phyloP scores from a whole-genome alignment of 169 alveolate genomes.

The Eimeria nieschulzi region DNA sequence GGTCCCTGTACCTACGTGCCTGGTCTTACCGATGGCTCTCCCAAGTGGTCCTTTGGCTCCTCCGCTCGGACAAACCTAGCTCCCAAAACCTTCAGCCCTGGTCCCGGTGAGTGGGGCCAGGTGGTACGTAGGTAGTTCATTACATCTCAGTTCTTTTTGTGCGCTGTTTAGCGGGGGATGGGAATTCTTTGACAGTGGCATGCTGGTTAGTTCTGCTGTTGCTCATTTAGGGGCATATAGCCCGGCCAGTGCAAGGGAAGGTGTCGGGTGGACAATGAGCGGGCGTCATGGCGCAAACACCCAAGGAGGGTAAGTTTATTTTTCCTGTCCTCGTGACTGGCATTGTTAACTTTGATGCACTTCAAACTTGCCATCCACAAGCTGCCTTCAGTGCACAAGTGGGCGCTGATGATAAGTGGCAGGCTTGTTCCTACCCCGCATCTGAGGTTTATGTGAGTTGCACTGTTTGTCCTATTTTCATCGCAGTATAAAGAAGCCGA shows the following conservation, averaged over 20 bases:
- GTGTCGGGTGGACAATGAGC: not conserved
- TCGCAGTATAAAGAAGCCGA: not conserved
- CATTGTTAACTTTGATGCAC: no score
- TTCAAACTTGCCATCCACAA: no score
- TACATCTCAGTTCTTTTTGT: no score
- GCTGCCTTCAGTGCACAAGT: no score
- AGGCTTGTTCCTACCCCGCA: no score
- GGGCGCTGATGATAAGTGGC: no score
- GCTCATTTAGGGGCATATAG: not conserved
- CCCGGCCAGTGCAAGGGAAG: not conserved
- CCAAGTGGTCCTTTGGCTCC: constrained; percentile 41
- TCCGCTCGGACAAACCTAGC: not conserved
- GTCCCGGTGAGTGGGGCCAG: constrained; percentile 18
- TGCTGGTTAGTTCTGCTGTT: not conserved
- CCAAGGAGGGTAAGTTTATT: no score
- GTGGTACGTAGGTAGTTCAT: not conserved
- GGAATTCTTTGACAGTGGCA: no score
- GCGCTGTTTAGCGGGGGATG: no score
- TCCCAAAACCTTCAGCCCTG: not conserved
- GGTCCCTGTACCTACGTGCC: constrained; percentile 40
- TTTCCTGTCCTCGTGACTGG: no score
- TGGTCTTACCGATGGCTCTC: not conserved
- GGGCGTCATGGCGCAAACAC: not conserved
- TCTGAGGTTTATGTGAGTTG: no score
- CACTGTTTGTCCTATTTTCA: not conserved